Evolutionary conservation across 495 filamentous ascomycete genomes (phyloP), one percentile per base, ranked within the genome.

Genomic region (Penicillium psychrofluorescens): DNA sequence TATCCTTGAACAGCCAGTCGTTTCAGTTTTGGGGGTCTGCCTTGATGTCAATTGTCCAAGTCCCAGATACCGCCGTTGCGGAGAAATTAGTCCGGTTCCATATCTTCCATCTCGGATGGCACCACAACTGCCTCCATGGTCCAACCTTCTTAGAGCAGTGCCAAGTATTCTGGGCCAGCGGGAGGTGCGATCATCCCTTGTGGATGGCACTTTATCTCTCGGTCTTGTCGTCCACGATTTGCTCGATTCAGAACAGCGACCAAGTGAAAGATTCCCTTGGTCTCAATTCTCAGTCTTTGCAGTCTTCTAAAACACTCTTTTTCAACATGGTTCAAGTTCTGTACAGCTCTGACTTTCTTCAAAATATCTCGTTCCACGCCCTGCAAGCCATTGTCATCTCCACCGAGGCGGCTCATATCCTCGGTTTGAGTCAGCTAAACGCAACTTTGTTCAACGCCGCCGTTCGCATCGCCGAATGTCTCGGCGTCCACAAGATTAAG

Each of bases 351-450:
- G 48, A 63, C 28, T 63, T 63, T 15, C 44, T 63, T 8, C 49
- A 53, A 43, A 59, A 62, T 29, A 54, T 69, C 22, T 74, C 56
- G 0, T 46, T 68, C 5, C 66, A 67, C 38, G 59, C 66, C 1
- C 59, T 72, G 1, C 66, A 76, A 46, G 63, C 70, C 12, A 69
- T 76, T 40, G 55, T 67, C 4, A 72, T 64, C 8, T 59, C 64
- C 13, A 72, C 68, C 2, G 64, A 68, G 11, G 63, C 66, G 15
- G 70, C 71, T 7, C 70, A 76, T 42, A 66, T 68, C 29, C 56
- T 76, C 2, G 72, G 72, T 11, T 63, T 64, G 28, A 67, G 63
- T n/a, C 62, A 70, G 35, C 46, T 63, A 10, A 67, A 72, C 30
- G 62, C 65, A 2, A 64, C 65, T 7, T 45, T 62, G 7, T 63